Evolutionary conservation across 345 rosid species (phyloP), one percentile per base, ranked within the genome.

Genomic region (Sonneratia alba): DNA sequence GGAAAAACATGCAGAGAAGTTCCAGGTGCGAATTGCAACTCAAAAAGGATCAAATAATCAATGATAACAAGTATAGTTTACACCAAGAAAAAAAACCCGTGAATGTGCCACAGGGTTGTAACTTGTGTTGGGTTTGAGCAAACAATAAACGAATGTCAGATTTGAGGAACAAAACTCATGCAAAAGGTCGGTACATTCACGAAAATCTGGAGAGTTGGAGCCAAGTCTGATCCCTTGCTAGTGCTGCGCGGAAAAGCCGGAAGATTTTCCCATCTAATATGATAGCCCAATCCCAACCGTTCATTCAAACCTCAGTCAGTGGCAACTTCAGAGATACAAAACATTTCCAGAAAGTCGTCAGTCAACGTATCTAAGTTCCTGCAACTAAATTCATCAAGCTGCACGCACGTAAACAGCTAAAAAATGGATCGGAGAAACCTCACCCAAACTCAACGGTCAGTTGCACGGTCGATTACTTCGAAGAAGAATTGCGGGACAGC

Each of bases 381-480:
- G 7, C 43, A 40, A 40, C 43, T 40, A 40, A 40, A 40, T 40
- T 40, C 43, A 40, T 40, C 43, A 40, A 40, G 43, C 21, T 12
- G 51, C 51, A 47, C 11, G 11, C 15, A 3, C 11, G 51, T 2
- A 47, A 2, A 14, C 51, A 47, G 51, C 11, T 47, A 10, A 47
- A 47, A 18, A 13, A 43, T 9, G 11, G 6, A 18, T 21, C 37
- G 11, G 37, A 38, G 36, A 66, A 63, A 65, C 24, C 72, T 12
- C 71, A 89, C 97, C 97, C 97, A 73, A 89, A 91, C 81, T 91
- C 98, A 6, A 93, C 87, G 3, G 94, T 87, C 67, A 93, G 83
- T 66, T 84, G 91, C 98, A 91, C 91, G 69, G 65, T 82, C 71
- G 66, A 64, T 45, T 32, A 66, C 62, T n/a, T 66, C 75, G 36